Base-by-base conservation (phyloP, 805 yeast species). In the Zygosaccharomyces bailii region DNA sequence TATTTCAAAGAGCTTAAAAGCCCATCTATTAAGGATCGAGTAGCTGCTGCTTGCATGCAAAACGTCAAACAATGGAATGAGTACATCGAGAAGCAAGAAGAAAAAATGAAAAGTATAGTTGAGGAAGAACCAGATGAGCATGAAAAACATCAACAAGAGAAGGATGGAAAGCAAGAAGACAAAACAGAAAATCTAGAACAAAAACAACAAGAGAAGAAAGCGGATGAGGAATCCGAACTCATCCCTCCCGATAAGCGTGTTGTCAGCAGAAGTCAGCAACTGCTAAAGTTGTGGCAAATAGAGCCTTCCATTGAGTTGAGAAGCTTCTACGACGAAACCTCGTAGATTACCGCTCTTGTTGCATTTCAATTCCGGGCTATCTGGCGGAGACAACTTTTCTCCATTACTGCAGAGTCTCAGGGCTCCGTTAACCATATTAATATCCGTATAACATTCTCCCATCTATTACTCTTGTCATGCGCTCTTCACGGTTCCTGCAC, bases 361-460 rank as follows among this genome's bases (percentile, higher is more conserved):
- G 52, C 39, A 51, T 50, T n/a, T 42, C 42, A 44, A 32, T 56
- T 55, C 49, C 60, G 59, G 17, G 47, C 53, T 47, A 53, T 75
- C 34, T 70, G 76, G 61, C 82, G 82, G 60, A 77, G 17, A 34
- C 11, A 21, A 34, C 14, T 32, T 32, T 18, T 10, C 34, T 7
- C 34, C 33, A n/a, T n/a, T n/a, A n/a, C n/a, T n/a, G n/a, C n/a
- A n/a, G n/a, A n/a, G n/a, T n/a, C n/a, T n/a, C n/a, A n/a, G n/a
- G n/a, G n/a, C n/a, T n/a, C n/a, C n/a, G n/a, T n/a, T 14, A 6
- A 30, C 14, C 19, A 4, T 32, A 16, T 7, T 13, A 8, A 13
- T 32, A 32, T 32, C 19, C 19, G n/a, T 13, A 8, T 11, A 25
- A 25, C 11, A 11, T 9, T 25, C 10, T 25, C 11, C 11, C 29